Percentiles rank a stretch among this genome's conserved stretches.
Conservation (phyloP, 208 protist genomes). For the Naegleria lovaniensis region DNA sequence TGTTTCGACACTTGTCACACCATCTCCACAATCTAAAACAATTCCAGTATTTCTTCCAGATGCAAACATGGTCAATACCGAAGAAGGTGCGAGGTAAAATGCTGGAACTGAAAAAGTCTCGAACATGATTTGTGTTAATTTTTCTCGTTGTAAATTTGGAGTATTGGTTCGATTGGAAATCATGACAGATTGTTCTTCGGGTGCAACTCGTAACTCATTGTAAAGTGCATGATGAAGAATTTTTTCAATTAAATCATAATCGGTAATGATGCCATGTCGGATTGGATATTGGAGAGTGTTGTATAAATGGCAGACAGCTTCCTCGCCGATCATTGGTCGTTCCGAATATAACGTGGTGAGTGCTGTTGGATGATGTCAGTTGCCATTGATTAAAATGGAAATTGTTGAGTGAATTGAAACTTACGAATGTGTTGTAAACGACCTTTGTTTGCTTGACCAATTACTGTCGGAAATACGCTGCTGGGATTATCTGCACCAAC, state of each 20-base stretch:
- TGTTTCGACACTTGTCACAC: background rate
- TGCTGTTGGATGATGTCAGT: no score
- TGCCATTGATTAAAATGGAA: no score
- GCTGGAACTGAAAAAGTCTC: background rate
- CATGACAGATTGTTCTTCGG: background rate
- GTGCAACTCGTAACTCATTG: background rate
- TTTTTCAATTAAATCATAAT: constrained; percentile 27
- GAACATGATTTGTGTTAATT: constrained; percentile 28
- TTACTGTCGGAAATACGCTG: no score
- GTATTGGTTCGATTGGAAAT: background rate
- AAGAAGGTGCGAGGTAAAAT: background rate
- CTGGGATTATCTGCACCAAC: no score
- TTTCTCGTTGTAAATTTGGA: constrained; percentile 21
- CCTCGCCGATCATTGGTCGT: no score
- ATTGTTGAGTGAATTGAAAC: no score
- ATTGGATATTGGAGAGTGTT: constrained; percentile 17
- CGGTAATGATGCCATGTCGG: constrained; percentile 7
- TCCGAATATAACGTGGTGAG: no score
- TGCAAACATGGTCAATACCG: constrained; percentile 22
- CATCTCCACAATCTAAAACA: background rate
- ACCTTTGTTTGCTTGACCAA: no score
- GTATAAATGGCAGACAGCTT: no score
- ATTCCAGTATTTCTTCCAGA: constrained; percentile 34
- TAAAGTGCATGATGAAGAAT: background rate
- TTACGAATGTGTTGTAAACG: no score